Evolutionary conservation across 345 rosid species (phyloP), one percentile per base, ranked within the genome.

Genomic region (Ailanthus altissimus): DNA sequence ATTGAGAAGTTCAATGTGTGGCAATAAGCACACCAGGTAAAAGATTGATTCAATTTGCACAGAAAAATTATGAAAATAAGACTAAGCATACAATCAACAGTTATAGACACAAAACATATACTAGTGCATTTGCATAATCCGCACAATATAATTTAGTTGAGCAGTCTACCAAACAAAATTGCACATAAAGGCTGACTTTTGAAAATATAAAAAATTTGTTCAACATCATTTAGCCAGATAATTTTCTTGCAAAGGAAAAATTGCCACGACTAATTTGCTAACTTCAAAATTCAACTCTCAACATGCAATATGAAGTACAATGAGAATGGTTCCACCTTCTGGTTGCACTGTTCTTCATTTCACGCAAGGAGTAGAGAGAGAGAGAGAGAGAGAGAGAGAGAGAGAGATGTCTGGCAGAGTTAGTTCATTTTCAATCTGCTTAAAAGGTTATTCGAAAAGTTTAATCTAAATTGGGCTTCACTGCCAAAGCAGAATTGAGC

Each of bases 1-100:
- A 68, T 26, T 64, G 32, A 5, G 43, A 49, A 2, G 43, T 65
- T 57, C 21, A 23, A 21, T 67, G 47, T 67, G 65, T 56, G 67
- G 73, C 65, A 76, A 58, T 73, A 67, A 56, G 2, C 62, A 51
- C 45, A 23, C 63, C 47, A 15, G 70, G 14, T 28, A 20, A 26
- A 45, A 61, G 10, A 36, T 3, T 42, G 5, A 8, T n/a, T 43
- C 21, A 21, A 73, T 60, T 60, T 32, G 25, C 47, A 38, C 2
- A 74, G 12, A 18, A 20, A 59, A 61, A 69, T 40, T 38, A 46
- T 25, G 45, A 66, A 57, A 76, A 21, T 58, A 72, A 58, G 32
- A 46, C 46, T 40, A 75, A 23, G 15, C 49, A 59, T 20, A 40
- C 21, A 72, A 66, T 20, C 51, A 46, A 73, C 65, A 53, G 28